Conservation (phyloP, 805 yeast genomes). For the Candida boleticola region DNA sequence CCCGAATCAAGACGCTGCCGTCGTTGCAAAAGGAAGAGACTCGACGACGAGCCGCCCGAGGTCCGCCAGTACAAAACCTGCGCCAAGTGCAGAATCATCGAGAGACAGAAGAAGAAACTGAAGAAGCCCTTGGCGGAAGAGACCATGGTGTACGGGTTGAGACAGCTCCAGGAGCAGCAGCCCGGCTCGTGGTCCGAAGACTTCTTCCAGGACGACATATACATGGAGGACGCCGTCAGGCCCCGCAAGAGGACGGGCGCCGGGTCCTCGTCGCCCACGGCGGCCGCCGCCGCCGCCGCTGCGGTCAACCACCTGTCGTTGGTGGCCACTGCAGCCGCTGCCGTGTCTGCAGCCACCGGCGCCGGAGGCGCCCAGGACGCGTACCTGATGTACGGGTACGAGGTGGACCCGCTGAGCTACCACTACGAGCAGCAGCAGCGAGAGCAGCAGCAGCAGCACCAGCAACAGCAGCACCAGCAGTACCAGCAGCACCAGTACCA, state of each 20-base stretch:
- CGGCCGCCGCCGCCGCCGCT: constrained; percentile 6
- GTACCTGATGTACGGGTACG: constrained; percentile 4
- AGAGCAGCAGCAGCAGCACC: constrained; percentile 5
- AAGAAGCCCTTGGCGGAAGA: constrained; percentile 47
- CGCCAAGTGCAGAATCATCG: constrained; percentile 57
- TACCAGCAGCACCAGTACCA: background rate
- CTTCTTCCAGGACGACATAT: constrained; percentile 19
- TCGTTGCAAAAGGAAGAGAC: constrained; percentile 56
- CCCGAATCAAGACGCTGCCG: constrained; percentile 43
- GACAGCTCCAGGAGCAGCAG: constrained; percentile 40
- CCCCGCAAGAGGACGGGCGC: background rate
- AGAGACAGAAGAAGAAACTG: constrained; percentile 44
- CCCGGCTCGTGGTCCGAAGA: constrained; percentile 5
- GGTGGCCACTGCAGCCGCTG: constrained; percentile 6
- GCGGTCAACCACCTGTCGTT: constrained; percentile 1
- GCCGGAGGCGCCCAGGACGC: constrained; percentile 4
- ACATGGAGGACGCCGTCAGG: constrained; percentile 23
- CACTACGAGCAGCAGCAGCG: constrained; percentile 1
- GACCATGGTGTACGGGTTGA: constrained; percentile 44
- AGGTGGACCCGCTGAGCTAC: constrained; percentile 1
- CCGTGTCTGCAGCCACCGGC: constrained; percentile 4
- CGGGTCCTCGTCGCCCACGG: background rate
- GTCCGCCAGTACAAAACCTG: constrained; percentile 57
- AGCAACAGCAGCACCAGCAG: constrained; percentile 1
- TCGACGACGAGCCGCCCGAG: constrained; percentile 54